Evolutionary conservation across 495 filamentous ascomycete species (phyloP).

Genomic region (Cercophora scortea): DNA sequence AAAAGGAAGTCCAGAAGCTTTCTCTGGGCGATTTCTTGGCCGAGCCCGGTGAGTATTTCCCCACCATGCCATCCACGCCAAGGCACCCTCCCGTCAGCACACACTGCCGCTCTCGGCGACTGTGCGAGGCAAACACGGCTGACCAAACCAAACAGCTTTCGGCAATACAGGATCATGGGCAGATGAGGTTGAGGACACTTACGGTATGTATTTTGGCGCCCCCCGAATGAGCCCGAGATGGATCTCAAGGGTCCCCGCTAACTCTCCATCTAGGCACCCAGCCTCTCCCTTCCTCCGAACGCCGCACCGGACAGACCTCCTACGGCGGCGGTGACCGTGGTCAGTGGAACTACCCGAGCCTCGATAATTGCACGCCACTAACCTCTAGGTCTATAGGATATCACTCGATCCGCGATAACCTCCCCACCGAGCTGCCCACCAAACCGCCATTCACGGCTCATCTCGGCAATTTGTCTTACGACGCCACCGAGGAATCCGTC

Average conservation of each 20-base stretch:
- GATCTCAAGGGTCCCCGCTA: background rate
- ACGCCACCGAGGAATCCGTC: constrained; percentile 73
- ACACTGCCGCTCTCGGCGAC: background rate
- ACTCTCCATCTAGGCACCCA: constrained; percentile 27
- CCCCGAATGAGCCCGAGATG: background rate
- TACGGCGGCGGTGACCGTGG: constrained; percentile 28
- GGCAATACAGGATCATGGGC: constrained; percentile 82
- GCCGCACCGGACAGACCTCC: constrained; percentile 19
- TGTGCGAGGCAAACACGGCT: background rate
- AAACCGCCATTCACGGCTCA: constrained; percentile 93
- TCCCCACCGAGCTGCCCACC: constrained; percentile 66
- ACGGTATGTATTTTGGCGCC: constrained; percentile 44
- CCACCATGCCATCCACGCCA: constrained; percentile 12
- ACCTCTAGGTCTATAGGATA: constrained; percentile 38
- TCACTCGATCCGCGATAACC: constrained; percentile 60
- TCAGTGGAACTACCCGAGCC: constrained; percentile 18
- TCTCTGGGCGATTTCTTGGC: constrained; percentile 83
- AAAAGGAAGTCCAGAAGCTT: constrained; percentile 84
- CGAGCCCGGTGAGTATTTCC: constrained; percentile 61
- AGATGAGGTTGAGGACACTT: constrained; percentile 90
- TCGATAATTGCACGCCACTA: background rate
- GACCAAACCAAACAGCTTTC: constrained; percentile 48
- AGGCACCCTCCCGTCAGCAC: constrained; percentile 2
- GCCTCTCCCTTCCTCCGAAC: constrained; percentile 35
- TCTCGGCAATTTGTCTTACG: constrained; percentile 92